Evolutionary conservation across 352 stramenopile species (phyloP).

Genomic region (Bremia lactucae): DNA sequence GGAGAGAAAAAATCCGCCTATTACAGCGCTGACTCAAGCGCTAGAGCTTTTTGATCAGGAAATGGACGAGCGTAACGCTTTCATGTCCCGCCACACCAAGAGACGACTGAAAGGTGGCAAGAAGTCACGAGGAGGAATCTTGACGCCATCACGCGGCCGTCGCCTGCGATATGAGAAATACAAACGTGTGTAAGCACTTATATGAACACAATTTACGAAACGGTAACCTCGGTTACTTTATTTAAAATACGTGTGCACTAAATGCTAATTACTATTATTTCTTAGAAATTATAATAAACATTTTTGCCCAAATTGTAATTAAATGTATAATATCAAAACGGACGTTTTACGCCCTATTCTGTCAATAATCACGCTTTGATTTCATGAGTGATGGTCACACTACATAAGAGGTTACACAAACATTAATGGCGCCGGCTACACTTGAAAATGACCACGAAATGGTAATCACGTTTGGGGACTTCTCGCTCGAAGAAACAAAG

Average conservation of each 20-base stretch:
- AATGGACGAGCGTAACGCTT: conserved; percentile 20
- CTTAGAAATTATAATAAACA: too few species aligned
- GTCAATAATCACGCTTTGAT: too few species aligned
- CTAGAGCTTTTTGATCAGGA: conserved; percentile 52
- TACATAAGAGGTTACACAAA: conserved; percentile 2
- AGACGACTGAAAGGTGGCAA: conserved; percentile 36
- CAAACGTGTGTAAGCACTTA: conserved; percentile 25
- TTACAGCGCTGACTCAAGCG: conserved; percentile 47
- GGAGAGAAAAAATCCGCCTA: conserved; percentile 19
- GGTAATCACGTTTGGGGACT: conserved; percentile 71
- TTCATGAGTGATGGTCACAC: conserved; percentile 8
- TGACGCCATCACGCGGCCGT: conserved; percentile 24
- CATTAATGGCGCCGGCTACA: conserved; percentile 6
- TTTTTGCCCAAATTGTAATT: too few species aligned
- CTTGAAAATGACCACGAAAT: conserved; percentile 4
- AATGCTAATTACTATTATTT: too few species aligned
- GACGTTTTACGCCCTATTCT: too few species aligned
- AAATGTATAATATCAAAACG: too few species aligned
- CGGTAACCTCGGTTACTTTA: too few species aligned
- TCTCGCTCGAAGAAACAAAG: conserved; percentile 58
- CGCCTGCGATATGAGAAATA: conserved; percentile 53
- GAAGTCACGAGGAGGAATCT: conserved; percentile 20
- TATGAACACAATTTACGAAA: too few species aligned
- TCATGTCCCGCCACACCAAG: conserved; percentile 32
- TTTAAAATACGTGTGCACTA: too few species aligned